phyloP scores from a whole-genome alignment of 2,329 filamentous ascomycete genomes.

The Colletotrichum euphorbiae region DNA sequence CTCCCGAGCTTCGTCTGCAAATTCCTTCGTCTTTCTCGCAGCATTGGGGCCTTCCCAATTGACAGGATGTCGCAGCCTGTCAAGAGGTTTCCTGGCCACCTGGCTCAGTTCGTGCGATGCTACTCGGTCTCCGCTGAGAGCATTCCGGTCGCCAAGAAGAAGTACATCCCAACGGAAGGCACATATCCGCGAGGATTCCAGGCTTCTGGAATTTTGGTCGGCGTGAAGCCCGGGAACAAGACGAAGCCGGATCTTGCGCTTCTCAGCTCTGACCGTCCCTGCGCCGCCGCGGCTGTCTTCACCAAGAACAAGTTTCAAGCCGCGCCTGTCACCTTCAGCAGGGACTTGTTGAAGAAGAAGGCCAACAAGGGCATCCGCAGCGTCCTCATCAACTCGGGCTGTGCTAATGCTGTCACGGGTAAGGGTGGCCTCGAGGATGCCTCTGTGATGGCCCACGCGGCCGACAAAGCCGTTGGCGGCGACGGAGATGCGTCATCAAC shows the following conservation, averaged over 20 bases:
- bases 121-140: constrained; percentile 71
- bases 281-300: constrained; percentile 90
- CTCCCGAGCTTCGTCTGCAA: constrained; percentile 10
- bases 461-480: constrained; percentile 71
- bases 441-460: constrained; percentile 80
- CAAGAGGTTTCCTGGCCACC: constrained; percentile 37
- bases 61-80: constrained; percentile 38
- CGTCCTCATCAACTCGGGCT: constrained; percentile 94
- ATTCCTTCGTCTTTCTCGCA: neutral
- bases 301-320: constrained; percentile 99
- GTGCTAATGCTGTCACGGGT: constrained; percentile 96
- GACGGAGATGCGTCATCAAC: constrained; percentile 64
- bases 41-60: constrained; percentile 10
- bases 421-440: constrained; percentile 91
- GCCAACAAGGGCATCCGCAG: constrained; percentile 78
- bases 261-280: constrained; percentile 86
- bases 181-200: constrained; percentile 92
- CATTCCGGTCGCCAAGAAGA: constrained; percentile 84
- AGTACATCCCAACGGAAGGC: constrained; percentile 87
- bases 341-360: constrained; percentile 74
- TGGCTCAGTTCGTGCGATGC: constrained; percentile 50
- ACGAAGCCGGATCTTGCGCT: constrained; percentile 91
- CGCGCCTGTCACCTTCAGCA: constrained; percentile 89
- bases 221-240: constrained; percentile 93
- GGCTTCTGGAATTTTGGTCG: constrained; percentile 88